A percentile compares a stretch with the other conserved stretches of the same genome.
These are phyloP conservation scores for Pleurotus citrinopileatus DNA, from an alignment of 768 basidiomycete species.

Conservation along the genomic window DNA sequence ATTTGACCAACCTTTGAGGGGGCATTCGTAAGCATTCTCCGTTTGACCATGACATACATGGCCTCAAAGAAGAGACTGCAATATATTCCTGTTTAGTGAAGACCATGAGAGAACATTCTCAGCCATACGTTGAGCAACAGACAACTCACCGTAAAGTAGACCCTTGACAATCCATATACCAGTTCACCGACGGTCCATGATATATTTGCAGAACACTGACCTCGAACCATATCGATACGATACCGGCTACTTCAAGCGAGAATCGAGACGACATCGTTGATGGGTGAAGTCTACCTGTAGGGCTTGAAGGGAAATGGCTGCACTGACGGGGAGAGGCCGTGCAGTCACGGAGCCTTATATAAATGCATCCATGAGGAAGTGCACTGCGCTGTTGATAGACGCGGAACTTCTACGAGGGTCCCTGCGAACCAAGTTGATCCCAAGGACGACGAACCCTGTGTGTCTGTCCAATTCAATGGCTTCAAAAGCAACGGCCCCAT, in stretches of 20 bases:
- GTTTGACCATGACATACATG: conserved; percentile 13
- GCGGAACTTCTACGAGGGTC: not conserved
- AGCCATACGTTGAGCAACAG: not conserved
- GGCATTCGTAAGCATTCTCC: conserved; percentile 6
- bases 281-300: too few species aligned
- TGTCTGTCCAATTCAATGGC: not conserved
- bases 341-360: not conserved
- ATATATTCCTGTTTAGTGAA: conserved; percentile 14
- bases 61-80: conserved; percentile 15
- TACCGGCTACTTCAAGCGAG: conserved; percentile 12
- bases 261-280: conserved; percentile 1
- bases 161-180: conserved; percentile 2
- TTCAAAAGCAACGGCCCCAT: not conserved
- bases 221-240: conserved; percentile 16
- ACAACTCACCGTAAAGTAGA: conserved; percentile 12
- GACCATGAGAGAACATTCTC: not conserved
- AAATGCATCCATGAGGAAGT: not conserved
- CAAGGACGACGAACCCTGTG: not conserved
- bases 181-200: not conserved
- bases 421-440: not conserved
- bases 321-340: not conserved
- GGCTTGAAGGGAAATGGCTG: not conserved
- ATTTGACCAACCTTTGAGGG: conserved; percentile 12
- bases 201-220: not conserved
- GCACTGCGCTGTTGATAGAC: not conserved